Conservation (phyloP, 257 asterid genomes). For the Rauvolfia tetraphylla region DNA sequence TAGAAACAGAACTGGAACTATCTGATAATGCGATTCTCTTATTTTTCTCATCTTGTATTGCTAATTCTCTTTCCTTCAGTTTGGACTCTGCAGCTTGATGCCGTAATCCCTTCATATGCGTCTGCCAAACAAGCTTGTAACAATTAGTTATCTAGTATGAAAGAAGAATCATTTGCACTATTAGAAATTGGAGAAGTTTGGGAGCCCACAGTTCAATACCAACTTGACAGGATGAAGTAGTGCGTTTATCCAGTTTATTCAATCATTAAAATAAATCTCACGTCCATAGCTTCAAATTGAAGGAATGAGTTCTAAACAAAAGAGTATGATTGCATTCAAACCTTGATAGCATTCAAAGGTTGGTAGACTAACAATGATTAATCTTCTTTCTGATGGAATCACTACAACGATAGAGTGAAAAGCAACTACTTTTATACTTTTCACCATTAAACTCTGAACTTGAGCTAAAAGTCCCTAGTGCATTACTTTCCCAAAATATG, state of each 20-base stretch:
- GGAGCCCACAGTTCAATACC: not conserved
- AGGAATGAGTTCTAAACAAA: not conserved
- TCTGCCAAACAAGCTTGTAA: constrained; percentile 26
- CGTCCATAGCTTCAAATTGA: not conserved
- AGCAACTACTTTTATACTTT: not conserved
- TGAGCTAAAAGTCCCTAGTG: not conserved
- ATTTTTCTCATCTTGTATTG: constrained; percentile 35
- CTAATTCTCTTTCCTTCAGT: constrained; percentile 42
- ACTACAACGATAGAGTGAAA: not conserved
- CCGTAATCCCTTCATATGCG: constrained; percentile 56
- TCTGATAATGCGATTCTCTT: constrained; percentile 52
- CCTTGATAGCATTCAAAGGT: not conserved
- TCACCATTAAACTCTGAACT: not conserved
- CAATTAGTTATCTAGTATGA: not conserved
- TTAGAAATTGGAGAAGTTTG: not conserved
- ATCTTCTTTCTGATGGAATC: not conserved
- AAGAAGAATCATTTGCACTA: not conserved
- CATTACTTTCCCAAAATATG: not conserved
- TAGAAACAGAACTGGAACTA: constrained; percentile 21
- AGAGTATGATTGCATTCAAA: not conserved
- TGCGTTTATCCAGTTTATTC: not conserved
- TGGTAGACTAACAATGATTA: not conserved
- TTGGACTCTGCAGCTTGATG: constrained; percentile 51
- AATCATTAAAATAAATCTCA: not conserved
- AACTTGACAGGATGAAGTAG: not conserved